Conservation (phyloP, 441 rosid species). For the Mallotus repandus region DNA sequence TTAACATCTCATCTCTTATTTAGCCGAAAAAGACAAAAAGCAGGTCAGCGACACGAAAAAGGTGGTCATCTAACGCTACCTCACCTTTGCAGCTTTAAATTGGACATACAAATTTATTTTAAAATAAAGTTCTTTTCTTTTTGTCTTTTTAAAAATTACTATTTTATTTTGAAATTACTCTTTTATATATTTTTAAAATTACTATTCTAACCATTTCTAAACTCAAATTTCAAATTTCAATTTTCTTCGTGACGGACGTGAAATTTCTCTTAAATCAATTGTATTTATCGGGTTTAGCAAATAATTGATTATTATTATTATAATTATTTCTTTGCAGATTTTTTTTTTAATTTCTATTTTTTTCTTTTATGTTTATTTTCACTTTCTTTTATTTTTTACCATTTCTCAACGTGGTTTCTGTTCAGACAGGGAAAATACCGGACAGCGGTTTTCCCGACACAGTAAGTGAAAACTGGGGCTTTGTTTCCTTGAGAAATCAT, state of each 20-base stretch:
- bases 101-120: slow-evolving; percentile 12
- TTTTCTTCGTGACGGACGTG: slow-evolving; percentile 64
- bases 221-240: slow-evolving; percentile 36
- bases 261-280: slow-evolving; percentile 56
- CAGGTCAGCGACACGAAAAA: slow-evolving; percentile 37
- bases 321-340: slow-evolving; percentile 17
- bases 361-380: slow-evolving; percentile 5
- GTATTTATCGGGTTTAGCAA: slow-evolving; percentile 53
- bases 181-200: slow-evolving; percentile 18
- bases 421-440: slow-evolving; percentile 32
- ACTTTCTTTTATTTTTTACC: slow-evolving; percentile 15
- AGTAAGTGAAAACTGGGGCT: slow-evolving; percentile 11
- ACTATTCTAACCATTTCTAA: slow-evolving; percentile 29
- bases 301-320: slow-evolving; percentile 33
- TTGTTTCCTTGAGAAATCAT: slow-evolving; percentile 26
- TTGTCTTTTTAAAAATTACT: not conserved
- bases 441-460: slow-evolving; percentile 30
- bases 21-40: slow-evolving; percentile 33
- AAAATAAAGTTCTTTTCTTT: slow-evolving; percentile 15
- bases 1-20: slow-evolving; percentile 5
- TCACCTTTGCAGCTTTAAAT: slow-evolving; percentile 35
- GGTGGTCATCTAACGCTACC: slow-evolving; percentile 26
- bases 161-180: not conserved
- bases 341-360: slow-evolving; percentile 17
- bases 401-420: slow-evolving; percentile 12